Conservation (phyloP, 331 rosid species). For the Cydonia oblonga region DNA sequence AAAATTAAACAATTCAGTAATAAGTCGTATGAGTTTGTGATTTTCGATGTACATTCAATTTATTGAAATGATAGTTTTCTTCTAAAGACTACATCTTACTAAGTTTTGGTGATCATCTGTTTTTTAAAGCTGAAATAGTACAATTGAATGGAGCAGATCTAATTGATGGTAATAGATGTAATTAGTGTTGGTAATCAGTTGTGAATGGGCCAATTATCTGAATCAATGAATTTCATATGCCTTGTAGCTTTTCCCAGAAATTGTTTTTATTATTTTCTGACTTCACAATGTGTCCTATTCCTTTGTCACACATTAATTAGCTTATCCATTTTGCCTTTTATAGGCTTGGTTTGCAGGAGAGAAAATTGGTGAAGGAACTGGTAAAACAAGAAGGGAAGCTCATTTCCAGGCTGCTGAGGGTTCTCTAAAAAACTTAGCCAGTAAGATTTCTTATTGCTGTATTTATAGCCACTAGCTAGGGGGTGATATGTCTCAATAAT, state of each 20-base stretch:
- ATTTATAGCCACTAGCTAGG: conserved; percentile 5
- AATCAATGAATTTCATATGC: neutral
- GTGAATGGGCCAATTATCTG: neutral
- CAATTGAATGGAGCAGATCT: neutral
- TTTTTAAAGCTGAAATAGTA: neutral
- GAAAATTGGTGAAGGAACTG: conserved; percentile 78
- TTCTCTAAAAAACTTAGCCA: conserved; percentile 77
- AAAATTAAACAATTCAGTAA: neutral
- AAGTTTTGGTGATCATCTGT: neutral
- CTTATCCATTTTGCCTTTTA: conserved; percentile 16
- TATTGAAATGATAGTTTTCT: neutral
- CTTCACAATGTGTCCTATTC: neutral
- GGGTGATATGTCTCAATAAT: neutral
- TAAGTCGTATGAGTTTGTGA: neutral
- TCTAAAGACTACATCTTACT: neutral
- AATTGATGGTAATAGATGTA: neutral
- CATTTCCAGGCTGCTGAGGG: conserved; percentile 74
- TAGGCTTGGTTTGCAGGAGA: conserved; percentile 89
- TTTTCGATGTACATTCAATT: neutral
- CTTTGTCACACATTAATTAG: conserved; percentile 6
- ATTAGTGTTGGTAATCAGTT: neutral
- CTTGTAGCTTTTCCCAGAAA: neutral
- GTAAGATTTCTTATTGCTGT: conserved; percentile 28
- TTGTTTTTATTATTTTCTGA: neutral
- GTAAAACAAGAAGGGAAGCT: conserved; percentile 86